A percentile compares a stretch with the other conserved stretches of the same genome.
These are phyloP conservation scores for Monilinia laxa DNA, from an alignment of 2,329 filamentous ascomycete genomes.

Conservation along the genomic window DNA sequence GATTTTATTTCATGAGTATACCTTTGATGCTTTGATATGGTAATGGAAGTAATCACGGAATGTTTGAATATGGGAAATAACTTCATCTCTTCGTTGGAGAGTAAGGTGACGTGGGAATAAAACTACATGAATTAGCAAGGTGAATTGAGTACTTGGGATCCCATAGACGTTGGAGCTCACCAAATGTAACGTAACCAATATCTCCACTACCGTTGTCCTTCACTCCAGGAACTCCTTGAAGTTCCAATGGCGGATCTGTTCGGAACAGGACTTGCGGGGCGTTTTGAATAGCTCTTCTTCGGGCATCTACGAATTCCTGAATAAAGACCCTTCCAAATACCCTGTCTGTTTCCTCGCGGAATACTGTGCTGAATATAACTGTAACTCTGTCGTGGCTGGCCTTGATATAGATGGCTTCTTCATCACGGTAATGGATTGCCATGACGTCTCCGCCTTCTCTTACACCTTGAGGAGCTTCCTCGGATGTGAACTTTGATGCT, in stretches of 20 bases:
- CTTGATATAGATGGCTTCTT: constrained; percentile 98
- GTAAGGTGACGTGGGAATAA: constrained; percentile 95
- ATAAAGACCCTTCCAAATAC: constrained; percentile 98
- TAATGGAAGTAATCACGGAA: constrained; percentile 99
- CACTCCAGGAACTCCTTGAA: constrained; percentile 84
- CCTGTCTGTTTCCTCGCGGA: constrained; percentile 94
- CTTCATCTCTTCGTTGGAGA: constrained; percentile 83
- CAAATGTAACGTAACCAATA: constrained; percentile 97
- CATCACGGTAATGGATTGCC: constrained; percentile 96
- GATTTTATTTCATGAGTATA: constrained; percentile 38
- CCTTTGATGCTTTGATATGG: constrained; percentile 98
- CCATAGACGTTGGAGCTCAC: constrained; percentile 49
- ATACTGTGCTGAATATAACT: constrained; percentile 98
- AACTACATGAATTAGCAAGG: constrained; percentile 53
- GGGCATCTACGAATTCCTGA: constrained; percentile 96
- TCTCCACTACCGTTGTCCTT: constrained; percentile 73
- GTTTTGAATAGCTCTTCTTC: constrained; percentile 94
- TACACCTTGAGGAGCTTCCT: constrained; percentile 89
- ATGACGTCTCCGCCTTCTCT: constrained; percentile 88
- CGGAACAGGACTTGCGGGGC: constrained; percentile 96
- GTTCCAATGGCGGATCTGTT: constrained; percentile 88
- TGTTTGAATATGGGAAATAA: constrained; percentile 98
- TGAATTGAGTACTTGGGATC: constrained; percentile 26
- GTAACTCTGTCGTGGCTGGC: constrained; percentile 96
- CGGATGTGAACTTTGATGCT: constrained; percentile 87